Conservation (phyloP, 495 filamentous ascomycete species). For the Pyronema omphalodes region DNA sequence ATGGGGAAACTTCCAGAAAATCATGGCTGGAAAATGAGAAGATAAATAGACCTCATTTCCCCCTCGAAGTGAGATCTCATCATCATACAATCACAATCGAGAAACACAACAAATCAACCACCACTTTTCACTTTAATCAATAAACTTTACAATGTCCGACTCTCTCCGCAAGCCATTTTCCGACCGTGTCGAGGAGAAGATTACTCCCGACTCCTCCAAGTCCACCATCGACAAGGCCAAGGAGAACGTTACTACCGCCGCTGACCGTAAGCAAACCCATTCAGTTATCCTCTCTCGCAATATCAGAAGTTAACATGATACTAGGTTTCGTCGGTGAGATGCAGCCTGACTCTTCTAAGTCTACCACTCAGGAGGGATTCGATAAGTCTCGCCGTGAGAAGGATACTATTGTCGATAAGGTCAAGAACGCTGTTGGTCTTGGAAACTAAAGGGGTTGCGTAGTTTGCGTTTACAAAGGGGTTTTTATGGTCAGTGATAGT, state of each 20-base stretch:
- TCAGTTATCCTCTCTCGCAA: not conserved
- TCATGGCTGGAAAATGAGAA: too few relatives aligned
- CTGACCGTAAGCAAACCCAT: constrained; percentile 35
- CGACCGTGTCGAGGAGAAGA: constrained; percentile 40
- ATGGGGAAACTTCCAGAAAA: too few relatives aligned
- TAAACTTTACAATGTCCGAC: constrained; percentile 44
- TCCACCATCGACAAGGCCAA: constrained; percentile 44
- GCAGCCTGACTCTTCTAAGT: constrained; percentile 40
- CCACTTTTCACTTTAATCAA: constrained; percentile 7
- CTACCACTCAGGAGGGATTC: constrained; percentile 32
- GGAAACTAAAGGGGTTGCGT: not conserved
- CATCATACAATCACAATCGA: too few relatives aligned
- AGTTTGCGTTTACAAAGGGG: too few relatives aligned
- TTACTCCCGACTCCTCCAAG: constrained; percentile 49
- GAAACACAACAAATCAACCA: too few relatives aligned
- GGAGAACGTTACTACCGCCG: constrained; percentile 40
- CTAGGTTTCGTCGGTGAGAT: constrained; percentile 26
- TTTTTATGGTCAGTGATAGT: too few relatives aligned
- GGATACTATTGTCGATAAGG: constrained; percentile 29
- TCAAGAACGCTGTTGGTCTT: constrained; percentile 6
- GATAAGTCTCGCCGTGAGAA: constrained; percentile 44
- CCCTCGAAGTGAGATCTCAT: too few relatives aligned
- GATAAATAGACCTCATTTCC: too few relatives aligned
- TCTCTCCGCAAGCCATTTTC: constrained; percentile 45
- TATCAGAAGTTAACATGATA: too few relatives aligned